Evolutionary conservation across 2,329 filamentous ascomycete genomes (phyloP), one percentile per base, ranked within the genome.

Genomic region (Microdochium trichocladiopsis): DNA sequence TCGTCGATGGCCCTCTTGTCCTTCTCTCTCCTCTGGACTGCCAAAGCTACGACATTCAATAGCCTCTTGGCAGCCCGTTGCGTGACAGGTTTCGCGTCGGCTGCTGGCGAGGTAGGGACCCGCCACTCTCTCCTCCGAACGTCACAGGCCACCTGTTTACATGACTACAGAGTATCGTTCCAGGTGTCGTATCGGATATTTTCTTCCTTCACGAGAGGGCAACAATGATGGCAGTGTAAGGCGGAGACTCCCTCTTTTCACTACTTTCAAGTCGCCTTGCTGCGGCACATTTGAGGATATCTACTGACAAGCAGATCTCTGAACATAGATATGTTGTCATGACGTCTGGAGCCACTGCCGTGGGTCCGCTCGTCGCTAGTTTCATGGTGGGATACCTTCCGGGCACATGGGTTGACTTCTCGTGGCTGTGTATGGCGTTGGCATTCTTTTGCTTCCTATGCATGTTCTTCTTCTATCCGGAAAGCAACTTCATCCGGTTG

Each of bases 61-160:
- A 63, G 62, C 47, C 58, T 70, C 43, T 55, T 67, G 23, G 66
- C 57, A 14, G 61, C 67, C 2, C 59, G 67, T 36, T 58, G 68
- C 33, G 52, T 70, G 49, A 63, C 64, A 18, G 61, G 61, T 43
- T 68, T 69, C 47, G 57, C 33, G 4, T 51, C 51, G 2, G 24
- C 36, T 16, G 11, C 47, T 59, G 62, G 37, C 25, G 53, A 55
- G 51, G 53, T 55, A 31, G 28, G 50, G 9, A 18, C 47, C 33
- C 3, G 14, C 25, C 41, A 33, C 28, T 33, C 28, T 14, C 14
- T 14, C 8, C 8, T 33, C 28, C 28, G 28, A 33, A 8, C 8
- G 14, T 33, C 8, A 33, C 8, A 33, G 14, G 28, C 28, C 14
- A 14, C 8, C 8, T 33, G 28, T 14, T 33, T 16, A 47, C 10